Evolutionary conservation across 331 rosid species (phyloP), one percentile per base, ranked within the genome.

Genomic region (Quercus lobata): DNA sequence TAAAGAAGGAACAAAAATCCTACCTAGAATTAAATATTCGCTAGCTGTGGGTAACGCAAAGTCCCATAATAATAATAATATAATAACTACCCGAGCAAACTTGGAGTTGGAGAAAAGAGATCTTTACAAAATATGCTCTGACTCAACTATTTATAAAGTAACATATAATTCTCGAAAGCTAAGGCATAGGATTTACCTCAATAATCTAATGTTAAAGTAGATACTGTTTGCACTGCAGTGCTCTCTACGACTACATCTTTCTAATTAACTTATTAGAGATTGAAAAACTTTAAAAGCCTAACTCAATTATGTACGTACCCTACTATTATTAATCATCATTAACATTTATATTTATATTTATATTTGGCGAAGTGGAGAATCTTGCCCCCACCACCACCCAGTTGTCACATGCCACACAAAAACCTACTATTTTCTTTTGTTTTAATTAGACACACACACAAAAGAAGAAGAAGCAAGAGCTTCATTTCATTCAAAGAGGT

Each of bases 341-440:
- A 80, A 34, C 46, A 41, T 41, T 41, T 41, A 41, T 9, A 41
- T 41, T 37, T 37, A 37, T 37, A 37, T 37, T 41, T 44, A 66
- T 73, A 76, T 78, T 71, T 72, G 84, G 72, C 66, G 71, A 53
- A 63, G 55, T 49, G 17, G 69, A 76, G 73, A 57, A 70, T 79
- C 78, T 75, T 75, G 52, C 18, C 1, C 25, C 69, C 81, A 81
- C 84, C 69, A 72, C 87, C 79, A 65, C 78, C 69, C 57, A 49
- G 41, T 30, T 75, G 5, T 72, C 84, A 66, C 79, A 84, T 80
- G 82, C 77, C 79, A 76, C 57, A 53, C 84, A 55, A 61, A 76
- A 7, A 9, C 72, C 72, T 9, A 8, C 72, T 9, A 8, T 41
- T 2, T 41, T 41, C 46, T 41, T 41, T 41, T 41, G 46, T 41